These are phyloP conservation scores for Dalbergia oliveri DNA, from an alignment of 306 rosid species.

Conservation along the genomic window DNA sequence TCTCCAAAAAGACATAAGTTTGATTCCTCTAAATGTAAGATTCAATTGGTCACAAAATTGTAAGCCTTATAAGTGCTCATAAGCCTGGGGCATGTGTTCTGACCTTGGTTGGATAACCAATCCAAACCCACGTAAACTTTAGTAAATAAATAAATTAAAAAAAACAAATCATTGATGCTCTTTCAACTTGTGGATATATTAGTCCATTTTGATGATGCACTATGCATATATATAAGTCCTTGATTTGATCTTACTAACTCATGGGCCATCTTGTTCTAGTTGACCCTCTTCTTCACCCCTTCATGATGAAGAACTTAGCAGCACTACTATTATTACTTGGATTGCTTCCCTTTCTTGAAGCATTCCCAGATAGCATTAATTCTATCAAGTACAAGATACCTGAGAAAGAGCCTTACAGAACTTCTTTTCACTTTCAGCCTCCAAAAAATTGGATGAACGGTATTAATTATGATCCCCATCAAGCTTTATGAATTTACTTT, in stretches of 20 bases:
- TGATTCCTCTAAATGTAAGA: no score
- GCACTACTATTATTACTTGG: neutral
- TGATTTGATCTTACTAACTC: neutral
- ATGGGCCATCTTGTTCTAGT: neutral
- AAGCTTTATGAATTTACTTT: neutral
- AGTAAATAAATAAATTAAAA: no score
- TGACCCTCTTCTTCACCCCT: neutral
- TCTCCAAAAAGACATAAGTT: no score
- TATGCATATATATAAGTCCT: neutral
- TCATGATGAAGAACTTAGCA: slow-evolving; percentile 29
- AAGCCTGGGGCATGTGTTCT: no score
- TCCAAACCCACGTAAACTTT: no score
- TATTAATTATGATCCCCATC: neutral
- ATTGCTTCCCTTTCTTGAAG: slow-evolving; percentile 9
- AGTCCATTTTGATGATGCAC: neutral
- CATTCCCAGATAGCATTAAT: neutral
- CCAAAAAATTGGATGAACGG: slow-evolving; percentile 61
- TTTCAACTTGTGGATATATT: neutral
- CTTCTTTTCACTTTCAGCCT: slow-evolving; percentile 54
- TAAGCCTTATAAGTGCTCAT: no score
- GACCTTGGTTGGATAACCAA: no score
- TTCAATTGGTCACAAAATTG: no score
- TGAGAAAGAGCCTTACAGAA: slow-evolving; percentile 51
- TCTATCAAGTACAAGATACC: neutral
- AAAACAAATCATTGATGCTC: neutral